Conservation (phyloP, 495 filamentous ascomycete genomes). For the Penicillium manginii region DNA sequence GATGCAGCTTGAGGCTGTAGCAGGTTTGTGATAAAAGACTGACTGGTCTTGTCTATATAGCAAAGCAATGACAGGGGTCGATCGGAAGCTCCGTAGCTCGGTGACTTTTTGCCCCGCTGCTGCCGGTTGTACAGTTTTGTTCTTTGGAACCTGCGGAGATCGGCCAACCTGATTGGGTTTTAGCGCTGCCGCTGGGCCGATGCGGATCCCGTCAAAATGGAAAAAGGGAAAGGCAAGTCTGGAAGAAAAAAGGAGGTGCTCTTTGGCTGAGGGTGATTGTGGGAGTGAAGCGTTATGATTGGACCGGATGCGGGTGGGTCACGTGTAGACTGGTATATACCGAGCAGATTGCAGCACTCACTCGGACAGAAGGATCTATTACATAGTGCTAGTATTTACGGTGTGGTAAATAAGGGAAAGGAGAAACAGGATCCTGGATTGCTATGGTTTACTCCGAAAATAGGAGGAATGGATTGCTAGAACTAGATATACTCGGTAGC, state of each 20-base stretch:
- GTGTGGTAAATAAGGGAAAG: background rate
- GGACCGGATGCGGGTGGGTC: conserved; percentile 3
- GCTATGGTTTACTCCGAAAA: background rate
- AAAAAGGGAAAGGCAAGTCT: background rate
- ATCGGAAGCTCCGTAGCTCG: conserved; percentile 4
- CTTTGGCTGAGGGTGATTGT: too few relatives aligned
- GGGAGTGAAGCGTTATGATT: background rate
- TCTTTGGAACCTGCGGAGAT: conserved; percentile 9
- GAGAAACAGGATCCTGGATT: background rate
- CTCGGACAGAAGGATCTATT: conserved; percentile 1
- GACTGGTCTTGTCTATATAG: background rate
- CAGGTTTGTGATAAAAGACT: background rate
- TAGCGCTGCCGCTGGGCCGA: conserved; percentile 33
- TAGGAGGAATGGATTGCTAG: background rate
- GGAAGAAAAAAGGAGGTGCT: background rate
- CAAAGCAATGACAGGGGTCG: background rate
- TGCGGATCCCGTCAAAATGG: background rate
- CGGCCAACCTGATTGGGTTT: conserved; percentile 8
- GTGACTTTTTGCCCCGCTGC: conserved; percentile 10
- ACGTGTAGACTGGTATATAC: conserved; percentile 16
- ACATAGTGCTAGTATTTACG: background rate
- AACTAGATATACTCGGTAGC: conserved; percentile 10
- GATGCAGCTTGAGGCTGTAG: conserved; percentile 1
- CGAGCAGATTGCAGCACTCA: conserved; percentile 14
- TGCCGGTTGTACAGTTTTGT: background rate